Base-by-base conservation (phyloP, 1,139 yeast species). In the Geotrichum klebahnii region DNA sequence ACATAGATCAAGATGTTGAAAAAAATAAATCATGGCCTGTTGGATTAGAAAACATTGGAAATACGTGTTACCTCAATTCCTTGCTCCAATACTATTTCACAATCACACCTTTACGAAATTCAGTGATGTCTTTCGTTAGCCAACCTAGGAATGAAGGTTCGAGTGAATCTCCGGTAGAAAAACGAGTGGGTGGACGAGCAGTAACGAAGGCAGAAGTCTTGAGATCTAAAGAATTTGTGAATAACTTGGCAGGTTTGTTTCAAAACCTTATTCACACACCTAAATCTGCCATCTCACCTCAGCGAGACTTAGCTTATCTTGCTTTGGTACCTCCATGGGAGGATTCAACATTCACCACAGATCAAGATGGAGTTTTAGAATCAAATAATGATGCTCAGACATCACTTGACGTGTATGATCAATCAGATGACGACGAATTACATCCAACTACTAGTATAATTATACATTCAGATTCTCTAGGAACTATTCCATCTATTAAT, bases 51-150 rank as follows among this genome's bases (percentile, higher is more conserved):
- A 92, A 92, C 62, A 89, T 89, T 58, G 97, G 98, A 28, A 92
- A 92, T 63, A 90, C 97, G 0, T 92, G 97, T 66, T 92, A 92
- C 59, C 74, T 92, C 63, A 92, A 90, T 63, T 89, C 97, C 0
- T 73, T 92, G 48, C 70, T 92, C 31, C 98, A 92, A 63, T 92
- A 84, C 61, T 90, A 88, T 64, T 92, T 88, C 67, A 84, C 90
- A 8, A 80, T 92, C 47, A 79, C 80, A 49, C 97, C 97, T 0
- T 71, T 92, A 17, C 9, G 48, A 4, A 80, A 84, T 1, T 76
- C 79, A 55, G 76, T 88, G 16, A 62, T 85, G 47, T 62, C 71
- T 1, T 88, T 84, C 56, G 36, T 67, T 3, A 59, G 57, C 10
- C 62, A 62, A 20, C n/a, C n/a, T n/a, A 60, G 57, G 48, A 39